Evolutionary conservation across 257 asterid species (phyloP).

Genomic region (Ballota nigra): DNA sequence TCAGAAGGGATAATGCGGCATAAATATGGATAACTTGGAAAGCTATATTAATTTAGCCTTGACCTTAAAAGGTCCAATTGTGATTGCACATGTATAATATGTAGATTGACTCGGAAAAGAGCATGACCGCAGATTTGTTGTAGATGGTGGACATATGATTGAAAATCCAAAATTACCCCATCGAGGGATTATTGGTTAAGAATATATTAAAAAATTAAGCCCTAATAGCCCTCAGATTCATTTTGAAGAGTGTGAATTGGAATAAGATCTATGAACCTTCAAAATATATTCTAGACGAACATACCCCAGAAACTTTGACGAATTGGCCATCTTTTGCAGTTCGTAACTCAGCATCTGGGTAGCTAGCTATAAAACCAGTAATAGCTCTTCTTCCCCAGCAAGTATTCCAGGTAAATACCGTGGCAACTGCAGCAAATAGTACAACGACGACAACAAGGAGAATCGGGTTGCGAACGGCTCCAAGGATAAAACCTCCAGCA

Average conservation of each 20-base stretch:
- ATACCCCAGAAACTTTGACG: conserved; percentile 63
- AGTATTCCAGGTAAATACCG: conserved; percentile 59
- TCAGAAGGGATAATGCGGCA: background rate
- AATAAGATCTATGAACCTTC: conserved; percentile 5
- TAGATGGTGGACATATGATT: background rate
- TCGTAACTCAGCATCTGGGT: conserved; percentile 54
- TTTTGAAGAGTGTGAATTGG: background rate
- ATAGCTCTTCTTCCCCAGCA: conserved; percentile 68
- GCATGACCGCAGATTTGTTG: background rate
- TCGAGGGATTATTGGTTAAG: background rate
- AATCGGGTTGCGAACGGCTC: conserved; percentile 62
- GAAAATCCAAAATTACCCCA: background rate
- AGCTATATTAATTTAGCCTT: background rate
- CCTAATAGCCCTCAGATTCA: background rate
- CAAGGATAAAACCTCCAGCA: conserved; percentile 72
- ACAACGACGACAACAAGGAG: conserved; percentile 58
- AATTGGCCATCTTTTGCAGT: conserved; percentile 56
- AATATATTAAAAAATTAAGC: background rate
- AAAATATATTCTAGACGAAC: conserved; percentile 17
- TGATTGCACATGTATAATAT: background rate
- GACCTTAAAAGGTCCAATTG: background rate
- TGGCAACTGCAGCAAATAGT: conserved; percentile 56
- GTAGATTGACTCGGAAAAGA: background rate
- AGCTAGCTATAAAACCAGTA: conserved; percentile 47
- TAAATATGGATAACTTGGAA: background rate